Evolutionary conservation across 2,329 filamentous ascomycete genomes (phyloP).

Genomic region (Phoma sp.): DNA sequence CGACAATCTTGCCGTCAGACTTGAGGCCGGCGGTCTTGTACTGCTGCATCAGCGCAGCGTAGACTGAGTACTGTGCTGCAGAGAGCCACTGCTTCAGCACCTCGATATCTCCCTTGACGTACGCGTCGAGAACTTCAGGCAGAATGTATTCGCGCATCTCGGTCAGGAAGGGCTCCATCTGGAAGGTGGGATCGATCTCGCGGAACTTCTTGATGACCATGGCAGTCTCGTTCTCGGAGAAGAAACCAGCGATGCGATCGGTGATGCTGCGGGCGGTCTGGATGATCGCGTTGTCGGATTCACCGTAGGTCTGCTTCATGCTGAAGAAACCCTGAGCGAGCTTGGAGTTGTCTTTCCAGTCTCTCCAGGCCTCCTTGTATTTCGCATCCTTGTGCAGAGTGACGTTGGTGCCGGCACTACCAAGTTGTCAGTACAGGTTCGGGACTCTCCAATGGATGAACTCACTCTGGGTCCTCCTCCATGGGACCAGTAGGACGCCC

Average conservation of each 20-base stretch:
- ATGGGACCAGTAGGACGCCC: slow-evolving; percentile 61
- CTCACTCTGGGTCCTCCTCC: slow-evolving; percentile 88
- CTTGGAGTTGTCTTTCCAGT: slow-evolving; percentile 89
- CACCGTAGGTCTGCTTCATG: slow-evolving; percentile 86
- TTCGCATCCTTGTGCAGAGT: slow-evolving; percentile 96
- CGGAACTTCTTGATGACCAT: slow-evolving; percentile 98
- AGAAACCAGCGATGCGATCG: slow-evolving; percentile 91
- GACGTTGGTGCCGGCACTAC: slow-evolving; percentile 88
- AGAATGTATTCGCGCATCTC: slow-evolving; percentile 98
- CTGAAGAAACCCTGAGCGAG: slow-evolving; percentile 87
- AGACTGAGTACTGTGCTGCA: slow-evolving; percentile 94
- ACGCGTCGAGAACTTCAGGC: slow-evolving; percentile 94
- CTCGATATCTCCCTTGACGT: slow-evolving; percentile 93
- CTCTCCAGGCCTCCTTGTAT: slow-evolving; percentile 98
- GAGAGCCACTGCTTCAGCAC: slow-evolving; percentile 94
- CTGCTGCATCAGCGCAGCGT: slow-evolving; percentile 94
- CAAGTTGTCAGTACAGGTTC: slow-evolving; percentile 12
- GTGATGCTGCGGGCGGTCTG: slow-evolving; percentile 92
- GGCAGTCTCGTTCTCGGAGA: slow-evolving; percentile 97
- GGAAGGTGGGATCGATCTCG: slow-evolving; percentile 92
- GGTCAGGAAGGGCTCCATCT: slow-evolving; percentile 90
- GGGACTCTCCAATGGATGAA: slow-evolving; percentile 19
- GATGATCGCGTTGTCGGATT: slow-evolving; percentile 96
- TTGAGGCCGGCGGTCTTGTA: slow-evolving; percentile 93
- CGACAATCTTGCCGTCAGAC: slow-evolving; percentile 91